phyloP scores from a whole-genome alignment of 768 basidiomycete species.

The Chiua virens region DNA sequence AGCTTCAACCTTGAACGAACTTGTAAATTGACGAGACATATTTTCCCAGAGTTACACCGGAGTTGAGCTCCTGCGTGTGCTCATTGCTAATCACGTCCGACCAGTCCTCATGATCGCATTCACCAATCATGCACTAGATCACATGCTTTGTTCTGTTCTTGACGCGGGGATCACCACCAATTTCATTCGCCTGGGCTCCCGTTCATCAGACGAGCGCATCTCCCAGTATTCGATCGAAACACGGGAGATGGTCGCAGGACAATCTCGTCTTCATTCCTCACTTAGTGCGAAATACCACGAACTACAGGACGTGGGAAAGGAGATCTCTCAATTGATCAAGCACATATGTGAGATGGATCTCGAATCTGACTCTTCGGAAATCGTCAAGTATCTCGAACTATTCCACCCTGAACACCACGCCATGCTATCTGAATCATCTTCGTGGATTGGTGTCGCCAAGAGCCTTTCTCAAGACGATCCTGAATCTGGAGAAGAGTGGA shows the following conservation, averaged over 20 bases:
- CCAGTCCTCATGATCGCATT: slow-evolving; percentile 63
- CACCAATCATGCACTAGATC: slow-evolving; percentile 81
- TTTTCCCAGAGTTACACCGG: slow-evolving; percentile 59
- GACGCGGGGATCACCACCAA: slow-evolving; percentile 63
- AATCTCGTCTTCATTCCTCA: slow-evolving; percentile 40
- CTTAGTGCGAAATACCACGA: slow-evolving; percentile 34
- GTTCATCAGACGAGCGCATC: slow-evolving; percentile 60
- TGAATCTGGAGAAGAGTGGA: slow-evolving; percentile 34
- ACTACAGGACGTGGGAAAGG: slow-evolving; percentile 46
- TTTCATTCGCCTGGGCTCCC: slow-evolving; percentile 69
- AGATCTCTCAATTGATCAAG: slow-evolving; percentile 49
- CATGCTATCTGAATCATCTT: slow-evolving; percentile 42
- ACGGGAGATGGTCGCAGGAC: slow-evolving; percentile 46
- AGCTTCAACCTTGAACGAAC: not conserved
- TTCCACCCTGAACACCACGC: slow-evolving; percentile 51
- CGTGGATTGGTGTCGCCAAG: slow-evolving; percentile 42
- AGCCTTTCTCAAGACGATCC: slow-evolving; percentile 13
- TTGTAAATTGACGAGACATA: not conserved
- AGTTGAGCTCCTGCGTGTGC: slow-evolving; percentile 64
- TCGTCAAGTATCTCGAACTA: slow-evolving; percentile 42
- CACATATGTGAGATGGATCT: slow-evolving; percentile 35
- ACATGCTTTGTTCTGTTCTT: slow-evolving; percentile 63
- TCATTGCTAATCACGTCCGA: slow-evolving; percentile 50
- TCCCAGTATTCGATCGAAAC: slow-evolving; percentile 59
- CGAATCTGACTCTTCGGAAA: slow-evolving; percentile 35